Evolutionary conservation across 2,329 filamentous ascomycete species (phyloP).

Genomic region (Aspergillus candidus): DNA sequence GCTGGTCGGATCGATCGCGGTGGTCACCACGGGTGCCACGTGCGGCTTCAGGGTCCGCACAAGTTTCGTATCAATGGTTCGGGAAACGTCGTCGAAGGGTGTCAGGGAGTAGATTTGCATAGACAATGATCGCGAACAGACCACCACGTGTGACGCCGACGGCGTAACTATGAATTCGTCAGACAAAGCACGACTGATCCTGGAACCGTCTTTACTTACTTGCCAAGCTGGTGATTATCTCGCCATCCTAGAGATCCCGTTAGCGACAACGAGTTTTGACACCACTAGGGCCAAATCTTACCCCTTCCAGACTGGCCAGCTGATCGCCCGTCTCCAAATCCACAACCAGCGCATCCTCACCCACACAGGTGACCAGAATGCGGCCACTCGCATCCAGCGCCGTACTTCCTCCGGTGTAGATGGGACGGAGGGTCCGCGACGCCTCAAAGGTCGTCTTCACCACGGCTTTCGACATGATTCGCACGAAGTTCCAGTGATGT

Average conservation of each 20-base stretch:
- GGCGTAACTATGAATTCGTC: slow-evolving; percentile 61
- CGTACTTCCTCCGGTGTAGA: slow-evolving; percentile 87
- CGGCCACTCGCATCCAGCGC: slow-evolving; percentile 74
- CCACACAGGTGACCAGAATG: slow-evolving; percentile 81
- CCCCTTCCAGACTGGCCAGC: slow-evolving; percentile 80
- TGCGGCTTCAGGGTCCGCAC: slow-evolving; percentile 83
- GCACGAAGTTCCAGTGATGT: background rate
- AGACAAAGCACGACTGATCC: slow-evolving; percentile 2
- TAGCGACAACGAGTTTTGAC: slow-evolving; percentile 12
- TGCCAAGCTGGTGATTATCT: slow-evolving; percentile 41
- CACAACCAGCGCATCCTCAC: slow-evolving; percentile 84
- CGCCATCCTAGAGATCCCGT: slow-evolving; percentile 54
- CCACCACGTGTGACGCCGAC: slow-evolving; percentile 76
- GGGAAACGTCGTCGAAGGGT: slow-evolving; percentile 50
- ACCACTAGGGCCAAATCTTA: slow-evolving; percentile 37
- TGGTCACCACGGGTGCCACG: slow-evolving; percentile 77
- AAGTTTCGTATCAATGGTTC: slow-evolving; percentile 59
- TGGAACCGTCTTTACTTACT: slow-evolving; percentile 24
- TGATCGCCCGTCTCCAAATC: slow-evolving; percentile 77
- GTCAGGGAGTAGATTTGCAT: slow-evolving; percentile 84
- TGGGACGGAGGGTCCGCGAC: slow-evolving; percentile 75
- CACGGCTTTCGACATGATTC: slow-evolving; percentile 46
- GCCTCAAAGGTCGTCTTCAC: slow-evolving; percentile 86
- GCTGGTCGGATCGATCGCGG: slow-evolving; percentile 78
- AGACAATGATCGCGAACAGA: slow-evolving; percentile 90